Base-by-base conservation (phyloP, 1,139 yeast genomes). In the Blastobotrys arbuscula region DNA sequence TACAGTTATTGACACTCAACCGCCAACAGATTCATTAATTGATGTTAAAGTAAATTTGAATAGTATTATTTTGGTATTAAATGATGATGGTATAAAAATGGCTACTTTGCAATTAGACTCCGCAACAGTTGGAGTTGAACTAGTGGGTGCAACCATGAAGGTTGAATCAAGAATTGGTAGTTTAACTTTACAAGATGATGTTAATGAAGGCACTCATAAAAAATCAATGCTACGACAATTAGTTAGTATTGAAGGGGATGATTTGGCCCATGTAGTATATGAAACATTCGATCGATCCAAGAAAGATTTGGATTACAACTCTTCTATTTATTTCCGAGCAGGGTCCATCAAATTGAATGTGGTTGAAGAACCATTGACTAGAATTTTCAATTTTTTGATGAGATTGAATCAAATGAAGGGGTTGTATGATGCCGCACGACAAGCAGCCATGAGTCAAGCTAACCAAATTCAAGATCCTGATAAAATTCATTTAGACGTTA, bases 381-480 rank as follows among this genome's bases (percentile, higher is more conserved):
- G 82, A 55, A 77, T 92, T 10, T 63, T 84, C 39, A 74, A 77
- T 30, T 90, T 81, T 60, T 69, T 88, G 59, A 79, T 79, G 55
- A 85, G 85, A 58, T 86, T 94, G 61, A 84, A 81, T 52, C 78
- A 78, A 57, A 88, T 92, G 96, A 92, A 92, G 65, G 80, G 81
- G 1, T 74, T 90, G 15, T 92, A 84, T 64, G 98, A 92, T 59
- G 72, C 78, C 16, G 95, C 97, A 0, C 76, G 98, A 53, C 88
- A 84, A 58, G 87, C 90, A 12, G 97, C 97, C 0, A 72, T 81
- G 61, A 73, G 78, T 50, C 81, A 78, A 54, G 89, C 90, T 2
- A 75, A 70, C 49, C 85, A 77, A 58, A 78, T 83, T 46, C 82
- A 83, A 49, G 75, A 73, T 54, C 80, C 85, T 0, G 76, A 71